These are phyloP conservation scores for Bjerkandera adusta DNA, from an alignment of 1,284 basidiomycete species.

Conservation along the genomic window DNA sequence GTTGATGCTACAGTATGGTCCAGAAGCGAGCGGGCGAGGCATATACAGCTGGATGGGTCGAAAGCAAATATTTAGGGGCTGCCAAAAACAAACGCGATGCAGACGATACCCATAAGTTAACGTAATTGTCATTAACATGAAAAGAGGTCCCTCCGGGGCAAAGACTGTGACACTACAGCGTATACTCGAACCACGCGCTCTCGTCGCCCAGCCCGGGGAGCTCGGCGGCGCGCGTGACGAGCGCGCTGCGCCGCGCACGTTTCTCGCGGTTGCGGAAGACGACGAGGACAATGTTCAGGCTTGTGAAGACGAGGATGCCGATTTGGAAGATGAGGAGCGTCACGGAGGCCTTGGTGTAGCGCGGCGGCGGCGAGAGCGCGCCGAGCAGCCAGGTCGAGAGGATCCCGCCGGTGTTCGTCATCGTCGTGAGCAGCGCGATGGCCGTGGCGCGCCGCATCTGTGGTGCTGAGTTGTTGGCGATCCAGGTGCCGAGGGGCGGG, in stretches of 20 bases:
- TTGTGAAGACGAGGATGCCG: slow-evolving; percentile 12
- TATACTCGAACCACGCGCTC: slow-evolving; percentile 5
- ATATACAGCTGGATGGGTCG: too few relatives aligned
- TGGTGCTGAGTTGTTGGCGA: slow-evolving; percentile 65
- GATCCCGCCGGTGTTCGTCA: slow-evolving; percentile 67
- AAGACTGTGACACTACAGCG: slow-evolving; percentile 1
- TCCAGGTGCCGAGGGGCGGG: slow-evolving; percentile 59
- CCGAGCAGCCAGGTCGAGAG: slow-evolving; percentile 46
- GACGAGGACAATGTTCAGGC: slow-evolving; percentile 10
- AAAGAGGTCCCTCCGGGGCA: too few relatives aligned
- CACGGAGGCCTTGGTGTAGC: slow-evolving; percentile 12
- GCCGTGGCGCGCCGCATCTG: slow-evolving; percentile 69
- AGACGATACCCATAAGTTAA: too few relatives aligned
- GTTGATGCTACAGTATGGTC: too few relatives aligned
- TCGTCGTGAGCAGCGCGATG: slow-evolving; percentile 62
- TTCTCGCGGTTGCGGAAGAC: slow-evolving; percentile 1
- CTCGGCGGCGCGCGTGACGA: not conserved
- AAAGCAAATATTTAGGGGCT: too few relatives aligned
- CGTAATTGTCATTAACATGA: too few relatives aligned
- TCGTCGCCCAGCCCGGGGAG: not conserved
- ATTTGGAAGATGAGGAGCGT: slow-evolving; percentile 17
- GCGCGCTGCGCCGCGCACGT: not conserved
- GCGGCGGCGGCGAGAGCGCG: slow-evolving; percentile 15
- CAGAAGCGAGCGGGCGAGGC: too few relatives aligned
- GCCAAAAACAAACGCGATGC: too few relatives aligned